A percentile compares a stretch with the other conserved stretches of the same genome.
Conservation (phyloP, 2,329 filamentous ascomycete genomes). For the Talaromyces sp. region DNA sequence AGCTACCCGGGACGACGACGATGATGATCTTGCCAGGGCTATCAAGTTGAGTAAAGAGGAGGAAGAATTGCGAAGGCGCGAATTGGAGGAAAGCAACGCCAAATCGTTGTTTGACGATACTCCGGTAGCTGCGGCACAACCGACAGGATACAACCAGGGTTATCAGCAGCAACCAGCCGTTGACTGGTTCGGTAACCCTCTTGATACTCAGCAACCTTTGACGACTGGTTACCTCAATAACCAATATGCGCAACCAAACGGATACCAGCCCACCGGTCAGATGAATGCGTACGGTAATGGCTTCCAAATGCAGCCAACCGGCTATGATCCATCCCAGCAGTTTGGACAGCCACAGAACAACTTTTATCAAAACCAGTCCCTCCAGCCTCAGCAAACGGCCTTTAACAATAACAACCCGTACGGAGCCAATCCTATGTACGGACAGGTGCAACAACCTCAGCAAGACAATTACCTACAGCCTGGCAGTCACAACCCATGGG, state of each 20-base stretch:
- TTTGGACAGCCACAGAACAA: slow-evolving; percentile 42
- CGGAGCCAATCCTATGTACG: slow-evolving; percentile 45
- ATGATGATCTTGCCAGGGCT: slow-evolving; percentile 89
- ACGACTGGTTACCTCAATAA: slow-evolving; percentile 66
- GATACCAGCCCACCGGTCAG: slow-evolving; percentile 65
- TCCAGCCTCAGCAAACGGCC: slow-evolving; percentile 60
- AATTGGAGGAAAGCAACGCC: slow-evolving; percentile 83
- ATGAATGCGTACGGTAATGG: slow-evolving; percentile 66
- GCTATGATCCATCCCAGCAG: slow-evolving; percentile 60
- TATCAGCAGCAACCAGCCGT: slow-evolving; percentile 96
- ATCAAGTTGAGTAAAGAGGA: slow-evolving; percentile 96
- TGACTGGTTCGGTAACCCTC: slow-evolving; percentile 95
- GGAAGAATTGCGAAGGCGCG: slow-evolving; percentile 74
- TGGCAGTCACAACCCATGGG: slow-evolving; percentile 95
- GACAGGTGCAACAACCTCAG: slow-evolving; percentile 50
- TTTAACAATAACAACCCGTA: slow-evolving; percentile 62
- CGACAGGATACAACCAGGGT: slow-evolving; percentile 90
- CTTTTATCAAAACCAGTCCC: slow-evolving; percentile 51
- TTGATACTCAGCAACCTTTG: slow-evolving; percentile 73
- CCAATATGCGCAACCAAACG: slow-evolving; percentile 74
- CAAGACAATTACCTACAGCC: slow-evolving; percentile 65
- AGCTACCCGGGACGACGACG: slow-evolving; percentile 60
- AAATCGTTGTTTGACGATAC: slow-evolving; percentile 84
- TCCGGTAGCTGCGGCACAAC: slow-evolving; percentile 67
- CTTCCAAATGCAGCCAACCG: slow-evolving; percentile 66